Base-by-base conservation (phyloP, 2,329 filamentous ascomycete species). In the Cladophialophora yegresii region DNA sequence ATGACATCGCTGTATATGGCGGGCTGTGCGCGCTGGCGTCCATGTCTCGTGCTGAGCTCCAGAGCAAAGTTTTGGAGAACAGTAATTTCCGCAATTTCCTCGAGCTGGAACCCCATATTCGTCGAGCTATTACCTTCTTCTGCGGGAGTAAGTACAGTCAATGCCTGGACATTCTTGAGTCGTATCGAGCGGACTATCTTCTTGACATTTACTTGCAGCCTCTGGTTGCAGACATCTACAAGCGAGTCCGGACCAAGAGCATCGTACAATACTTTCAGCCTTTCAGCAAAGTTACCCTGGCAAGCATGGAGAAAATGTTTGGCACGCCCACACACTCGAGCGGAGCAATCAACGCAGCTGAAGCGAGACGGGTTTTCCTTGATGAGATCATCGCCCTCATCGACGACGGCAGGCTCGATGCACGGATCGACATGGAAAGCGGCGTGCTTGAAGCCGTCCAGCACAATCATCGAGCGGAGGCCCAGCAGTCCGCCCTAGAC, bases 181-280 rank as follows among this genome's bases (percentile, higher is more conserved):
- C 87, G 4, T 93, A 95, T 76, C 87, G 87, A 56, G 80, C 87
- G 40, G 95, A 99, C 76, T 98, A 95, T 75, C 82, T 93, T n/a
- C 85, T 98, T 4, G 95, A 99, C 73, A 81, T 96, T 22, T 89
- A 96, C 75, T 84, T 99, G 6, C 88, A 90, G 64, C 85, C 83
- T 67, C 90, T 96, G 69, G 81, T 97, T 20, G 74, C 83, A 43
- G 78, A 80, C 1, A 81, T 99, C 22, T 95, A 93, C 78, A 81
- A 84, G 10, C 80, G 82, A 54, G 92, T 99, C 70, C 87, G 95
- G 64, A 90, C 85, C 72, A 97, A 97, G 80, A 93, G 93, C 72
- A 97, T 99, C 64, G 86, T 93, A 26, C 91, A 96, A 73, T 98
- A 97, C 78, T 89, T 96, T 71, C 84, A 91, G 26, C 93, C 95